These are phyloP conservation scores for Suhomyces coccinellae DNA, from an alignment of 1,139 yeast genomes.

Conservation along the genomic window DNA sequence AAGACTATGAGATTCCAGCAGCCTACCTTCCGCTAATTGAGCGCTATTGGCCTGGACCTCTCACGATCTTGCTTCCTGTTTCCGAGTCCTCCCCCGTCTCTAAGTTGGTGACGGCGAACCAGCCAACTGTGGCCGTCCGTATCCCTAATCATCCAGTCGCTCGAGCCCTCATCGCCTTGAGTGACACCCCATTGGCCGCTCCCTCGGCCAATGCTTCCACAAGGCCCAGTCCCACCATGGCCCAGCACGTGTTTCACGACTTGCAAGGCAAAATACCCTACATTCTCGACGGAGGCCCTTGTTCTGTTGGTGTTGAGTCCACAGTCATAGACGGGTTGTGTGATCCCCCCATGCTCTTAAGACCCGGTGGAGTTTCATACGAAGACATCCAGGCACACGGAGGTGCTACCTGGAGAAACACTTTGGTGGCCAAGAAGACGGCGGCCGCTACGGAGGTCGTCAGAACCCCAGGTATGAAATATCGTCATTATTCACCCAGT, in stretches of 20 bases:
- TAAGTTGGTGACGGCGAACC: conserved; percentile 77
- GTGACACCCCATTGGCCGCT: conserved; percentile 92
- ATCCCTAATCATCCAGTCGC: conserved; percentile 88
- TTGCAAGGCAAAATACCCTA: conserved; percentile 77
- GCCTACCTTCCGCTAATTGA: conserved; percentile 63
- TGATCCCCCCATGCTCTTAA: conserved; percentile 77
- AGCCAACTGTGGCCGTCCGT: conserved; percentile 87
- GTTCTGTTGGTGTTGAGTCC: conserved; percentile 90
- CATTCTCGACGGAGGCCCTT: conserved; percentile 87
- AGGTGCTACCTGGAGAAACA: conserved; percentile 62
- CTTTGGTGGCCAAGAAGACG: conserved; percentile 62
- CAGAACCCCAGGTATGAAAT: conserved; percentile 97
- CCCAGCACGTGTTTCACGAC: conserved; percentile 81
- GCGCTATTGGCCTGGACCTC: conserved; percentile 94
- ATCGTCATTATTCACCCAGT: conserved; percentile 89
- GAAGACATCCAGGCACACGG: conserved; percentile 68
- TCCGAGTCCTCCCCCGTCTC: conserved; percentile 57
- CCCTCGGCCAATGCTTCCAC: conserved; percentile 98
- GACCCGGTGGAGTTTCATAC: conserved; percentile 91
- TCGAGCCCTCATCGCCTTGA: conserved; percentile 80
- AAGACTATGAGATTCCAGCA: conserved; percentile 56
- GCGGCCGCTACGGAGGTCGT: conserved; percentile 72
- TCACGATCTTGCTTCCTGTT: conserved; percentile 80
- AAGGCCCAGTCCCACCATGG: conserved; percentile 88
- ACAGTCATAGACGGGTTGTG: conserved; percentile 91